Base-by-base conservation (phyloP, 306 rosid genomes). In the Lupinus albus region DNA sequence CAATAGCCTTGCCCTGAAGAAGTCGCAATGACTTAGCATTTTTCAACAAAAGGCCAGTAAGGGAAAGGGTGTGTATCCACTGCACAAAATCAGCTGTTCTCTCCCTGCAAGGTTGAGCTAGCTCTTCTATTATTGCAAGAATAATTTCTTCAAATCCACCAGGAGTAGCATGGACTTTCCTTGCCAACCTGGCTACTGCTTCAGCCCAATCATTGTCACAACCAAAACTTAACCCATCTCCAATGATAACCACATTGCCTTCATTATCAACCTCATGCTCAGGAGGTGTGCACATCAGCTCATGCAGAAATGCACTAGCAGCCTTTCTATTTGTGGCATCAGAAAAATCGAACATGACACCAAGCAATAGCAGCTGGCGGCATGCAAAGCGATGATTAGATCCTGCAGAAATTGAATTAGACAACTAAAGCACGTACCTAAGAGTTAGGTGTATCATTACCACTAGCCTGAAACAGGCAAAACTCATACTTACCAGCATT, bases 161-260 rank as follows among this genome's bases (percentile, higher is more conserved):
- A 38, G 73, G 62, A 54, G 87, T 70, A 33, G 97, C 89, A 77
- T 86, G 92, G 69, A 93, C 97, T 86, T 76, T 93, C 68, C 71
- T 85, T 67, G 84, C 92, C 68, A 93, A 78, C 49, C 82, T 71
- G 78, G 89, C 84, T 15, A 90, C 87, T 7, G 97, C 87, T 63
- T 82, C 85, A 46, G 97, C 91, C 99, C 99, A 93, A 56, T 84
- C 96, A 85, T 73, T 76, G 65, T 93, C 97, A 25, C 99, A 97
- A 58, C 99, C 90, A 80, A 93, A 87, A 82, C 82, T 93, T 70
- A 93, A 69, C 39, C 99, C 97, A 74, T 90, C 99, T 69, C 99
- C 99, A 14, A 86, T 79, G 74, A 93, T 86, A 72, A 90, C 86
- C 76, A 82, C 55, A 80, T 86, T 85, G 55, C 91, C 97, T 71